Conservation (phyloP, 176 grass and related monocot species). For the Eremochloa ophiuroides region DNA sequence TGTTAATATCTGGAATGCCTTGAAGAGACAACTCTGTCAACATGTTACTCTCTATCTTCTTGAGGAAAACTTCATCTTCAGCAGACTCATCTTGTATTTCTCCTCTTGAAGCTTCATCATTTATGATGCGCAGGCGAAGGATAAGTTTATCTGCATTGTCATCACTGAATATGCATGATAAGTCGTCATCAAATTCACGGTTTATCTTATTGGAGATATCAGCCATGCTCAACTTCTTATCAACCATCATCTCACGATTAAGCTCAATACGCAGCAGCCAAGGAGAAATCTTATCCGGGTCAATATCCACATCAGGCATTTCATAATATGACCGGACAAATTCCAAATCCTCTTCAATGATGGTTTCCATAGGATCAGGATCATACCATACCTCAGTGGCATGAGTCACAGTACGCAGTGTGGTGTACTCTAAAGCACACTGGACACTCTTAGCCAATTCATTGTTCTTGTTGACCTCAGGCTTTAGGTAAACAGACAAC, state of each 20-base stretch:
- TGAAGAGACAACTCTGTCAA: conserved; percentile 88
- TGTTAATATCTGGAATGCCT: conserved; percentile 91
- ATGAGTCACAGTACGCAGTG: conserved; percentile 15
- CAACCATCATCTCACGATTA: conserved; percentile 99
- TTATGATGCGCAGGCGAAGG: conserved; percentile 79
- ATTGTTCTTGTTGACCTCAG: conserved; percentile 61
- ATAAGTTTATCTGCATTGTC: conserved; percentile 99
- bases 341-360: conserved; percentile 94
- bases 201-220: conserved; percentile 95
- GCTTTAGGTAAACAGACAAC: conserved; percentile 79
- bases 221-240: conserved; percentile 99
- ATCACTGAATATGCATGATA: conserved; percentile 97
- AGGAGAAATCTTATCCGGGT: conserved; percentile 89
- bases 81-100: conserved; percentile 83
- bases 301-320: conserved; percentile 96
- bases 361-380: conserved; percentile 73
- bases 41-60: conserved; percentile 94
- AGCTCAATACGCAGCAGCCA: conserved; percentile 95
- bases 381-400: conserved; percentile 95
- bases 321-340: conserved; percentile 94
- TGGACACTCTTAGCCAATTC: too few species aligned
- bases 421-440: too few species aligned
- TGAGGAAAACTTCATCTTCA: conserved; percentile 85
- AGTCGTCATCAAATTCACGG: conserved; percentile 78
- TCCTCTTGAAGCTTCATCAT: conserved; percentile 81